These are phyloP conservation scores for Endoconidiophora polonica DNA, from an alignment of 2,329 filamentous ascomycete species.

Conservation along the genomic window DNA sequence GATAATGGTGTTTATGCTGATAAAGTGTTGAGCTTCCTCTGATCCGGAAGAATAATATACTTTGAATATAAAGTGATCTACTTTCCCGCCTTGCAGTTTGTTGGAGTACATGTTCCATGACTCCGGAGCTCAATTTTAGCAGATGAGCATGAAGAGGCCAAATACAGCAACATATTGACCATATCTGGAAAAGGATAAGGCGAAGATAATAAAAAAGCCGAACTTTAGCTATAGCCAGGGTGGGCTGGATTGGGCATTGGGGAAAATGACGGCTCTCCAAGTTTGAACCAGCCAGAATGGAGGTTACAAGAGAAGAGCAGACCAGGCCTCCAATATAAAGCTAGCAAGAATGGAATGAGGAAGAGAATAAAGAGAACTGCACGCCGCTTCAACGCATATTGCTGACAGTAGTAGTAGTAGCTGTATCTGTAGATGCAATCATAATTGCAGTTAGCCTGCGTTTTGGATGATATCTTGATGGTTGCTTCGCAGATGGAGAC, in stretches of 20 bases:
- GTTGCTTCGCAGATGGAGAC: too few species aligned
- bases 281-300: constrained; percentile 6
- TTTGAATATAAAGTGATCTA: too few species aligned
- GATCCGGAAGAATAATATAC: too few species aligned
- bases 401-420: too few species aligned
- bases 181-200: background rate
- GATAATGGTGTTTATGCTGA: too few species aligned
- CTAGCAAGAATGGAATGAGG: background rate
- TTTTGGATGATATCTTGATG: too few species aligned
- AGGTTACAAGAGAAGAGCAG: background rate
- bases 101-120: background rate
- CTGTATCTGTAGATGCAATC: too few species aligned
- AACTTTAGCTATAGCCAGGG: background rate
- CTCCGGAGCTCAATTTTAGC: background rate
- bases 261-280: constrained; percentile 3
- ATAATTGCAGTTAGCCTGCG: too few species aligned
- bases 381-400: too few species aligned
- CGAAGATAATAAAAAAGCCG: background rate
- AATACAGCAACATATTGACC: too few species aligned
- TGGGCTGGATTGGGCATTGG: background rate
- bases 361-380: too few species aligned
- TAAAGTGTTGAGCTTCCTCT: too few species aligned
- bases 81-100: background rate
- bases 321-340: background rate
- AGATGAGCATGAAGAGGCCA: background rate